A percentile compares a stretch with the other conserved stretches of the same genome.
Conservation (phyloP, 2,329 filamentous ascomycete species). For the Aspergillus viridinutans region DNA sequence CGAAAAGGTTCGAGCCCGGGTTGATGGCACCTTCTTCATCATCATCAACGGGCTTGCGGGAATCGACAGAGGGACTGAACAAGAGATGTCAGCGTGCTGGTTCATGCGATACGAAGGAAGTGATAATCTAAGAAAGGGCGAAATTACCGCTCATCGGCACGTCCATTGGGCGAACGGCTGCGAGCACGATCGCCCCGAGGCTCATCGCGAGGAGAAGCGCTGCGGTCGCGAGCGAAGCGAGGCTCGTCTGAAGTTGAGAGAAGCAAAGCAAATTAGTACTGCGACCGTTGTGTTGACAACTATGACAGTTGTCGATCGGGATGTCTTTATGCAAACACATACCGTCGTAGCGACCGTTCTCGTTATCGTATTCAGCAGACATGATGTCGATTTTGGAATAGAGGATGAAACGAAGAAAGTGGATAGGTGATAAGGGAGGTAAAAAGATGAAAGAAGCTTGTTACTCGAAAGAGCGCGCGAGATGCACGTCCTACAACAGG, state of each 20-base stretch:
- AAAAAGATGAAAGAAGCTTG: not conserved
- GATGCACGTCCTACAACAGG: slow-evolving; percentile 6
- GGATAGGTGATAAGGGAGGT: not conserved
- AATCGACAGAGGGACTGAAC: slow-evolving; percentile 44
- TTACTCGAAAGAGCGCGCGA: slow-evolving; percentile 4
- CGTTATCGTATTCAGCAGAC: slow-evolving; percentile 59
- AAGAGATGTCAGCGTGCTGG: slow-evolving; percentile 1
- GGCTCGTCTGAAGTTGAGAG: slow-evolving; percentile 48
- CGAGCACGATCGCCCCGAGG: slow-evolving; percentile 53
- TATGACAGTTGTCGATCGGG: slow-evolving; percentile 6
- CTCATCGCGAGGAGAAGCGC: slow-evolving; percentile 61
- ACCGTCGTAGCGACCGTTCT: slow-evolving; percentile 65
- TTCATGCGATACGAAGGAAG: not conserved
- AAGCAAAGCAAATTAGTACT: slow-evolving; percentile 12
- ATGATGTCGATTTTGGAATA: slow-evolving; percentile 27
- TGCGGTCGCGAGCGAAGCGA: slow-evolving; percentile 63
- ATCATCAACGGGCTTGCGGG: slow-evolving; percentile 44
- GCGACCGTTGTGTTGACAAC: slow-evolving; percentile 2
- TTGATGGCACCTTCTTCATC: slow-evolving; percentile 79
- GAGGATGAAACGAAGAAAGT: slow-evolving; percentile 20
- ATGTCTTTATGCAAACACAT: slow-evolving; percentile 20
- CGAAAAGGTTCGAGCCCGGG: slow-evolving; percentile 96
- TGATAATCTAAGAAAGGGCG: not conserved
- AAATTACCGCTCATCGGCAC: slow-evolving; percentile 49
- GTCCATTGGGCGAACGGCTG: slow-evolving; percentile 61